Percentiles rank a stretch among this genome's conserved stretches.
Evolutionary conservation across 306 rosid genomes (phyloP).

Genomic region (Rosa persica): DNA sequence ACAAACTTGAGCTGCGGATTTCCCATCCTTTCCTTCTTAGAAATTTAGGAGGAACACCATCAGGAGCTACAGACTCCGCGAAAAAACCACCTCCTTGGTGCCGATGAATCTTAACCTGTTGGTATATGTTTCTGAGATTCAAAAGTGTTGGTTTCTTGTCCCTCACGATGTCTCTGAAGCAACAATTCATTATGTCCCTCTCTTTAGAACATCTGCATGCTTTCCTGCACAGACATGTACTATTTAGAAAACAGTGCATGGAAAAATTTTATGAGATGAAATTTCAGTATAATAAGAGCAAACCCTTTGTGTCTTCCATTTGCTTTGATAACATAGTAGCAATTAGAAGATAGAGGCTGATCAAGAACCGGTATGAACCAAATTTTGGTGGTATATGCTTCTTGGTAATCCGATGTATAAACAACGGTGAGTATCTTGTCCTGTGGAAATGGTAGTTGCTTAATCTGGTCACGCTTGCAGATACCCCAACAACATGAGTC

Average conservation of each 20-base stretch:
- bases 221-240: constrained; percentile 49
- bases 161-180: constrained; percentile 52
- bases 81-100: constrained; percentile 71
- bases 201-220: constrained; percentile 69
- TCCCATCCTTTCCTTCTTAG: constrained; percentile 77
- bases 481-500: constrained; percentile 62
- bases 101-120: constrained; percentile 62
- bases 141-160: constrained; percentile 65
- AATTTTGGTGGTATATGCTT: constrained; percentile 47
- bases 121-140: constrained; percentile 63
- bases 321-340: constrained; percentile 78
- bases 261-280: constrained; percentile 2
- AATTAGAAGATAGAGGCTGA: constrained; percentile 72
- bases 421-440: constrained; percentile 54
- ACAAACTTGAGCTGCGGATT: constrained; percentile 47
- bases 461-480: constrained; percentile 46
- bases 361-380: constrained; percentile 76
- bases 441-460: constrained; percentile 74
- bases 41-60: constrained; percentile 73
- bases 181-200: constrained; percentile 60
- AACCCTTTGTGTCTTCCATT: constrained; percentile 76
- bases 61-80: constrained; percentile 65
- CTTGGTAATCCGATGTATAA: constrained; percentile 56
- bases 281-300: neutral
- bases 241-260: neutral